phyloP scores from a whole-genome alignment of 2,329 filamentous ascomycete genomes.

The Diplocarpon mali region DNA sequence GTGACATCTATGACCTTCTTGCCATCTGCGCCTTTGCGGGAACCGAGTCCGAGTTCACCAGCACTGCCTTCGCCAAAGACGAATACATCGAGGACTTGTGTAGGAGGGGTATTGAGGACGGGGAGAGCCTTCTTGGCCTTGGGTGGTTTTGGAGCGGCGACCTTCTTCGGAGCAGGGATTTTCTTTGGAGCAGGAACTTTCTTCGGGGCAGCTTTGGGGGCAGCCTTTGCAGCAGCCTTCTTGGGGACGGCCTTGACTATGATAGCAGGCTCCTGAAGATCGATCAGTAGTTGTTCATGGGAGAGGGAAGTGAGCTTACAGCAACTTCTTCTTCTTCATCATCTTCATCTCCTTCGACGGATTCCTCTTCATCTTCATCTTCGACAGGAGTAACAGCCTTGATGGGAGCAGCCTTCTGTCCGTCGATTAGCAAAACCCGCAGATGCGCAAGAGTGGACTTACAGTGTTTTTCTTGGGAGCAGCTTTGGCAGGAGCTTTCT shows the following conservation, averaged over 20 bases:
- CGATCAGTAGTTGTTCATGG: neutral
- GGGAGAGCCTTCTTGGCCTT: slow-evolving; percentile 27
- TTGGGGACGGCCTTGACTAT: neutral
- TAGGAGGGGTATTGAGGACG: slow-evolving; percentile 53
- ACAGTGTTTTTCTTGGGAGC: slow-evolving; percentile 1
- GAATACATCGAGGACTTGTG: slow-evolving; percentile 57
- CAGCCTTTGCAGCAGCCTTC: neutral
- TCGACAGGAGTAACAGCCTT: neutral
- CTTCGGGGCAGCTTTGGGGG: slow-evolving; percentile 2
- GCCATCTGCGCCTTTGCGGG: slow-evolving; percentile 42
- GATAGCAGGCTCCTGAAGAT: neutral
- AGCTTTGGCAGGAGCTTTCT: slow-evolving; percentile 2
- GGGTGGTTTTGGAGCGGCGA: slow-evolving; percentile 11
- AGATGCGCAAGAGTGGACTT: neutral
- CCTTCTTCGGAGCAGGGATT: slow-evolving; percentile 17
- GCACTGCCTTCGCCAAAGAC: slow-evolving; percentile 71
- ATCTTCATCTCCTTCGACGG: neutral
- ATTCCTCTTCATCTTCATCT: neutral
- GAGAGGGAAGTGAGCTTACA: neutral
- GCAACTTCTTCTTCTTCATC: neutral
- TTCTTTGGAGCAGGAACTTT: slow-evolving; percentile 15
- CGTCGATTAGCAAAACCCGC: neutral
- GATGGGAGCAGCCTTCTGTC: slow-evolving; percentile 1
- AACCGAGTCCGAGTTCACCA: slow-evolving; percentile 75
- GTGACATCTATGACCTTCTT: slow-evolving; percentile 60